These are phyloP conservation scores for Testicularia cyperi DNA, from an alignment of 1,284 basidiomycete genomes.

Conservation along the genomic window DNA sequence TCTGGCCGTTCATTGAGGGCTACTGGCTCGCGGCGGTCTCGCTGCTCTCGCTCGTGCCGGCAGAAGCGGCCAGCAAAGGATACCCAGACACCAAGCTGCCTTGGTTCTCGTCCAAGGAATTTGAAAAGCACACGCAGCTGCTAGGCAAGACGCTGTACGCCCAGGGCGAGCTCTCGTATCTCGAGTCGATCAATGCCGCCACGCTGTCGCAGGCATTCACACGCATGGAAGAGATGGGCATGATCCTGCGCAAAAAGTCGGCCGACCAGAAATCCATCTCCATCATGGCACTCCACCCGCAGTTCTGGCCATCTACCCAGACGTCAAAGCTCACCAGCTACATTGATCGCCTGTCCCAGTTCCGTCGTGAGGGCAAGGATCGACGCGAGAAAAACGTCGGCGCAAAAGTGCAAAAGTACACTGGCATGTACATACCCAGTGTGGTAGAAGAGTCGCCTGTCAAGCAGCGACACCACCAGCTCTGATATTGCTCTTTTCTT, in stretches of 20 bases:
- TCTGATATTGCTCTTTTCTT: too few relatives aligned
- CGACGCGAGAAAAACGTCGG: constrained; percentile 42
- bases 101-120: constrained; percentile 59
- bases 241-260: constrained; percentile 45
- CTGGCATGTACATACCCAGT: constrained; percentile 19
- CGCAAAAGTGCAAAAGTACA: constrained; percentile 27
- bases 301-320: constrained; percentile 51
- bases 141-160: constrained; percentile 60
- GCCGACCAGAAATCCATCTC: constrained; percentile 52
- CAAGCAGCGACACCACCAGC: constrained; percentile 25
- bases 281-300: constrained; percentile 57
- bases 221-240: constrained; percentile 49
- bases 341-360: constrained; percentile 53
- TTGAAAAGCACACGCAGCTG: constrained; percentile 58
- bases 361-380: constrained; percentile 60
- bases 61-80: constrained; percentile 9
- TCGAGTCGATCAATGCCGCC: constrained; percentile 56
- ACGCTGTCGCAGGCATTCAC: constrained; percentile 49
- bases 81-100: constrained; percentile 36
- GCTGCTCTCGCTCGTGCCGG: constrained; percentile 55
- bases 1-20: constrained; percentile 56
- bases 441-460: constrained; percentile 20
- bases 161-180: constrained; percentile 59
- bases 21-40: constrained; percentile 61
- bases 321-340: constrained; percentile 50